Evolutionary conservation across 495 filamentous ascomycete genomes (phyloP).

Genomic region (Hamigera avellanea): DNA sequence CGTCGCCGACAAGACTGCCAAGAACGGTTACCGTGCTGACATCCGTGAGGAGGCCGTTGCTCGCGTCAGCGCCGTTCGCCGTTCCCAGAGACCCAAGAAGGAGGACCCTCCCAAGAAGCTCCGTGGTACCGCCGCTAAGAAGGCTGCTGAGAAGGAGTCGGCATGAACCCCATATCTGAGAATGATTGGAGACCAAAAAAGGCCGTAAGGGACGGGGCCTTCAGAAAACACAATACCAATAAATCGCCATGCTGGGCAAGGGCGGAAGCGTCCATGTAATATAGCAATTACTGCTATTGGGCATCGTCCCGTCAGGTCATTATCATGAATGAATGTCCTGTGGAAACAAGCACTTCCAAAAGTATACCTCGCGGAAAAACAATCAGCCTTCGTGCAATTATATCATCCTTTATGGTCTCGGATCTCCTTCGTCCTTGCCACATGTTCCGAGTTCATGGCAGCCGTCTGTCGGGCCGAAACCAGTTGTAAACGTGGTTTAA

Average conservation of each 20-base stretch:
- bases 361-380: slow-evolving; percentile 9
- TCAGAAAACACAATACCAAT: slow-evolving; percentile 2
- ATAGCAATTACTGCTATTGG: slow-evolving; percentile 4
- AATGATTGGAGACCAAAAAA: not conserved
- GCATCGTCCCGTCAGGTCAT: slow-evolving; percentile 5
- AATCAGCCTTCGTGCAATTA: slow-evolving; percentile 8
- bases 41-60: slow-evolving; percentile 77
- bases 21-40: slow-evolving; percentile 76
- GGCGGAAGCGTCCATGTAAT: slow-evolving; percentile 21
- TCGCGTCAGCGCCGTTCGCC: slow-evolving; percentile 77
- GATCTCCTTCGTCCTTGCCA: slow-evolving; percentile 1
- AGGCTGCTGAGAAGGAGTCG: slow-evolving; percentile 47
- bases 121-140: slow-evolving; percentile 72
- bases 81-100: slow-evolving; percentile 70
- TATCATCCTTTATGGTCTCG: no score
- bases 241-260: slow-evolving; percentile 17
- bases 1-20: slow-evolving; percentile 68
- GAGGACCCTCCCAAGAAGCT: slow-evolving; percentile 57
- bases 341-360: slow-evolving; percentile 3
- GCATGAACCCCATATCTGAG: slow-evolving; percentile 22
- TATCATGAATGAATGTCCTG: slow-evolving; percentile 5
- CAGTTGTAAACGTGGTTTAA: slow-evolving; percentile 1
- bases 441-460: slow-evolving; percentile 1
- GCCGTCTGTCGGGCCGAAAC: slow-evolving; percentile 13
- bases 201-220: not conserved